Percentiles rank a stretch among this genome's conserved stretches.
Conservation (phyloP, 164 flowering plant genomes). For the Umbellularia californica region DNA sequence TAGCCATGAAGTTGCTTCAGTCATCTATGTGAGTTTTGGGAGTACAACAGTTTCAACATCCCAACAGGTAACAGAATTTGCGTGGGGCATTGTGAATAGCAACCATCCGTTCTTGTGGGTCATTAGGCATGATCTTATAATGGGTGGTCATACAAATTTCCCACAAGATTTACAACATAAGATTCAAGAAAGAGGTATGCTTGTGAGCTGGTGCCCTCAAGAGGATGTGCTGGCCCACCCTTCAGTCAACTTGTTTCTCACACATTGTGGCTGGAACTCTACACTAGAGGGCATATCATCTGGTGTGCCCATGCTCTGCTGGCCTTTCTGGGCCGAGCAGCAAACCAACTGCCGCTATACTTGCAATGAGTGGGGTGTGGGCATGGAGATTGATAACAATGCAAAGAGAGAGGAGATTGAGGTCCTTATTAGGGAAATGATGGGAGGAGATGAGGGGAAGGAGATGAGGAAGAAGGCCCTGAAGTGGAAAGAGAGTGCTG, state of each 20-base stretch:
- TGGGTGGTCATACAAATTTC: slow-evolving; percentile 15
- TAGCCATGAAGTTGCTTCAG: slow-evolving; percentile 14
- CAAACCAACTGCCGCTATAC: slow-evolving; percentile 6
- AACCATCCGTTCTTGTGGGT: slow-evolving; percentile 23
- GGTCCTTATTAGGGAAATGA: not conserved
- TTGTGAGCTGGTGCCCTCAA: slow-evolving; percentile 17
- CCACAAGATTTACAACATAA: slow-evolving; percentile 17
- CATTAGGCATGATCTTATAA: slow-evolving; percentile 19
- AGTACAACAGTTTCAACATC: slow-evolving; percentile 19
- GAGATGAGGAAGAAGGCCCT: slow-evolving; percentile 5
- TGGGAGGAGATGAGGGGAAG: slow-evolving; percentile 5
- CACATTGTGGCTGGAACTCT: slow-evolving; percentile 11
- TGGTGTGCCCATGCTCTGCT: slow-evolving; percentile 11
- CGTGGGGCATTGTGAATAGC: slow-evolving; percentile 34
- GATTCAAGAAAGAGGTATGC: slow-evolving; percentile 18
- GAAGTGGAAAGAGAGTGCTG: slow-evolving; percentile 1
- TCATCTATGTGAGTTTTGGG: slow-evolving; percentile 28
- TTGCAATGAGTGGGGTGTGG: slow-evolving; percentile 10
- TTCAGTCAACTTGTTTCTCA: slow-evolving; percentile 4
- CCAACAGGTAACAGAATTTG: slow-evolving; percentile 25
- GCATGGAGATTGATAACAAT: slow-evolving; percentile 9
- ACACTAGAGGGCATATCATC: slow-evolving; percentile 4
- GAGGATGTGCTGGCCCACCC: slow-evolving; percentile 11
- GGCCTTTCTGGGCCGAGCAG: slow-evolving; percentile 4
- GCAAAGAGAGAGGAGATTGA: slow-evolving; percentile 2